Percentiles rank a stretch among this genome's conserved stretches.
phyloP scores from a whole-genome alignment of 2,329 filamentous ascomycete genomes.

The Daldinia eschscholtzii region DNA sequence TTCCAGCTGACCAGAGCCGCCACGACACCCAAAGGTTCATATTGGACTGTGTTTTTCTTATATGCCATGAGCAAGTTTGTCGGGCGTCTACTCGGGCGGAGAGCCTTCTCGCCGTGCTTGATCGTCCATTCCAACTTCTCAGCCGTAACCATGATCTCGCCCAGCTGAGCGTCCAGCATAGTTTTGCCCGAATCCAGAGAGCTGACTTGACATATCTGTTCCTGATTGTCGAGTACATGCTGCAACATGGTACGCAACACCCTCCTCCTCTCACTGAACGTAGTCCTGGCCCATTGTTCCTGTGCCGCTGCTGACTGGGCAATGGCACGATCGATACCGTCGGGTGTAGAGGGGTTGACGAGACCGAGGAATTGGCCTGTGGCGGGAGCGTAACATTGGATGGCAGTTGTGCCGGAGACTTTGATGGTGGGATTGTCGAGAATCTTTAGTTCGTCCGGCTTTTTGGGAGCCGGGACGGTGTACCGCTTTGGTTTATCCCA shows the following conservation, averaged over 20 bases:
- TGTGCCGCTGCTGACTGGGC: conserved; percentile 81
- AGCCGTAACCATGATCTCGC: conserved; percentile 92
- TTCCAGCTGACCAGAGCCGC: conserved; percentile 97
- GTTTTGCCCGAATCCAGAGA: conserved; percentile 97
- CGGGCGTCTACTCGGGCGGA: conserved; percentile 78
- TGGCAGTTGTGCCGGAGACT: conserved; percentile 72
- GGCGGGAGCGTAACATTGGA: conserved; percentile 90
- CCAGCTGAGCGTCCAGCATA: conserved; percentile 91
- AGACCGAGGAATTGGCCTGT: conserved; percentile 86
- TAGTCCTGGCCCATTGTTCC: conserved; percentile 79
- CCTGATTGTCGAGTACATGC: conserved; percentile 89
- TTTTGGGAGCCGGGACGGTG: conserved; percentile 71
- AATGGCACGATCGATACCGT: conserved; percentile 83
- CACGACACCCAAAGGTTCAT: conserved; percentile 93
- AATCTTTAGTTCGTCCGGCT: conserved; percentile 68
- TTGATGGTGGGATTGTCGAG: conserved; percentile 73
- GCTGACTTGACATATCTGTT: conserved; percentile 85
- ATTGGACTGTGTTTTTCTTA: conserved; percentile 90
- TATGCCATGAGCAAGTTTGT: conserved; percentile 96
- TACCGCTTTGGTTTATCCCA: conserved; percentile 66
- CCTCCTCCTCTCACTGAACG: conserved; percentile 79
- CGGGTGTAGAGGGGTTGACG: conserved; percentile 80
- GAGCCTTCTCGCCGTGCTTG: conserved; percentile 84
- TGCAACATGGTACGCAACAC: conserved; percentile 86
- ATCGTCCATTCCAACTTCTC: conserved; percentile 98